A percentile compares a stretch with the other conserved stretches of the same genome.
Evolutionary conservation across 345 rosid species (phyloP).

Genomic region (Hibiscus trionum): DNA sequence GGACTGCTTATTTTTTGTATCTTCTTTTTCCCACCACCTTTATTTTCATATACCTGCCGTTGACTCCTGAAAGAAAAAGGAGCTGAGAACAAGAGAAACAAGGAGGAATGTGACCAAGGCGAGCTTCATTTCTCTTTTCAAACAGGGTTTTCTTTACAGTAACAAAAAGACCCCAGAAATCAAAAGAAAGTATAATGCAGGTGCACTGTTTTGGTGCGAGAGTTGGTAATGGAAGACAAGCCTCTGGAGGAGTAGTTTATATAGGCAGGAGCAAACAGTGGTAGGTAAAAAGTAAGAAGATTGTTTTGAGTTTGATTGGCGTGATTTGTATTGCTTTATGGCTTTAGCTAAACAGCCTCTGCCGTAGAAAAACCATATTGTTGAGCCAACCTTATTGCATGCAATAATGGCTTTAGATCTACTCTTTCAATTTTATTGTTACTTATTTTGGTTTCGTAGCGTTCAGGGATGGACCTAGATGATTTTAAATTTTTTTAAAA

Average conservation of each 20-base stretch:
- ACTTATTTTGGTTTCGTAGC: not conserved
- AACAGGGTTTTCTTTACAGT: not conserved
- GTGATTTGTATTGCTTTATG: not conserved
- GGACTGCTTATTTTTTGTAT: not conserved
- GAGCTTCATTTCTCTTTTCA: constrained; percentile 27
- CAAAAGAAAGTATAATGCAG: not conserved
- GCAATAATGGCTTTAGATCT: not conserved
- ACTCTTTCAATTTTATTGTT: not conserved
- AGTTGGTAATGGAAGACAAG: not conserved
- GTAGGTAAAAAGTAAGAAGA: not conserved
- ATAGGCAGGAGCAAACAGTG: not conserved
- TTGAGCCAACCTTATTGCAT: not conserved
- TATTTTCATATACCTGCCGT: constrained; percentile 25
- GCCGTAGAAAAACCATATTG: not conserved
- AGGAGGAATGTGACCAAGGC: constrained; percentile 18
- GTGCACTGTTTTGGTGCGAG: not conserved
- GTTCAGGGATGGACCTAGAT: not conserved
- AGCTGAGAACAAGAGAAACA: constrained; percentile 35
- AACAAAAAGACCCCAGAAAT: not conserved
- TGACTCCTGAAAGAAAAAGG: constrained; percentile 39
- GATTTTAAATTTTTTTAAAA: too few species aligned
- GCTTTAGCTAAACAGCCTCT: not conserved
- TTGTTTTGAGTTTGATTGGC: not conserved
- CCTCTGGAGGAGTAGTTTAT: not conserved
- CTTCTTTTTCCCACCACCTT: not conserved